A percentile compares a stretch with the other conserved stretches of the same genome.
These are phyloP conservation scores for Globisporangium solare DNA, from an alignment of 352 stramenopile species.

Conservation along the genomic window DNA sequence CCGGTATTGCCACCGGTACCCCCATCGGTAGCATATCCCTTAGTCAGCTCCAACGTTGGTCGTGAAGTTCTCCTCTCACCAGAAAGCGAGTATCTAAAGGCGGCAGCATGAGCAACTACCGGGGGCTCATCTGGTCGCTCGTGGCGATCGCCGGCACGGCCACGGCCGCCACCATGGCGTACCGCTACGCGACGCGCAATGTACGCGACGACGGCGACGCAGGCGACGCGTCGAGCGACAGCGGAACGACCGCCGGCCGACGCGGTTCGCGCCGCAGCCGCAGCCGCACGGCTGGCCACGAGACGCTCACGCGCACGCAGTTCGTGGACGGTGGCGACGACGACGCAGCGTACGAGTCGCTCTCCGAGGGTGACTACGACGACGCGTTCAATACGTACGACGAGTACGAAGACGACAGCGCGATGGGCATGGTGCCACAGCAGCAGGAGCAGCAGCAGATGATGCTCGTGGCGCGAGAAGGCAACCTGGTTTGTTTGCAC, in stretches of 20 bases:
- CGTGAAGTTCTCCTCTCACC: too few relatives aligned
- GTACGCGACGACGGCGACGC: constrained; percentile 22
- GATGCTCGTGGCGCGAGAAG: constrained; percentile 31
- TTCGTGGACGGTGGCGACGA: constrained; percentile 19
- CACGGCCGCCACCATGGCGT: constrained; percentile 49
- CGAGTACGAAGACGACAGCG: constrained; percentile 21
- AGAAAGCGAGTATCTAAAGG: not conserved
- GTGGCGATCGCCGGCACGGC: constrained; percentile 64
- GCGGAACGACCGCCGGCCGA: not conserved
- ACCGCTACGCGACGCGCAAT: constrained; percentile 55
- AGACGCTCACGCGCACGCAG: constrained; percentile 6
- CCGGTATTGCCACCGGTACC: too few relatives aligned
- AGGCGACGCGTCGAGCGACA: constrained; percentile 6
- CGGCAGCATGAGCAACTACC: constrained; percentile 33
- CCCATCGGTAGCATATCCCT: too few relatives aligned
- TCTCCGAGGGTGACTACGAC: constrained; percentile 41
- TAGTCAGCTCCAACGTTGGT: too few relatives aligned
- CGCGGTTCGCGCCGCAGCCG: constrained; percentile 2
- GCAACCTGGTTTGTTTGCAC: constrained; percentile 43
- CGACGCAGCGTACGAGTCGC: constrained; percentile 31
- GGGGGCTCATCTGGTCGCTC: constrained; percentile 59
- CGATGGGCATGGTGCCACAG: constrained; percentile 5
- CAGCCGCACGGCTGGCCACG: not conserved
- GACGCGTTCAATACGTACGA: constrained; percentile 2
- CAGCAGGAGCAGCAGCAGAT: constrained; percentile 39